phyloP scores from a whole-genome alignment of 139 green algal species.

The Micractinium conductrix region DNA sequence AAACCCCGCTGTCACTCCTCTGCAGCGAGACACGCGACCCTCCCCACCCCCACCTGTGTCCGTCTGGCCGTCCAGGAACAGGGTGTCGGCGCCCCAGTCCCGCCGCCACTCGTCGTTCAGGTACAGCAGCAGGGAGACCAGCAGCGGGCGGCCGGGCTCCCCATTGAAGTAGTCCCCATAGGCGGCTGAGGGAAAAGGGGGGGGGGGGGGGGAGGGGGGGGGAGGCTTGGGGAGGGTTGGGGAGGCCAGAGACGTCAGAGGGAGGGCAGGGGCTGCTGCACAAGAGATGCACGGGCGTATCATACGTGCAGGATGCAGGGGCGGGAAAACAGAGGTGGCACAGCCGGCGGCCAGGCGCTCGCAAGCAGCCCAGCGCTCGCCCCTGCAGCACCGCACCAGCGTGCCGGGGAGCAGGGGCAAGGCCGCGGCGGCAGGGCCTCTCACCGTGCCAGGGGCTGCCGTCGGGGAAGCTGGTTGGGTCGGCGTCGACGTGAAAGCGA shows the following conservation, averaged over 20 bases:
- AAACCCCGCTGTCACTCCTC: not conserved
- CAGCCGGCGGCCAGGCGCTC: too few species aligned
- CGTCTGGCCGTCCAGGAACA: slow-evolving; percentile 77
- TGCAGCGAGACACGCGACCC: not conserved
- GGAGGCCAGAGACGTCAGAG: not conserved
- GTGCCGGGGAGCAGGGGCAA: too few species aligned
- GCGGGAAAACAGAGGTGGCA: not conserved
- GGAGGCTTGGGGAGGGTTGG: too few species aligned
- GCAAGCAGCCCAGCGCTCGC: too few species aligned
- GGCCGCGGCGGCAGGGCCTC: too few species aligned
- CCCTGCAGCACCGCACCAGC: too few species aligned
- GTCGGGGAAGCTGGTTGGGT: slow-evolving; percentile 72
- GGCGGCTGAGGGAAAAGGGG: not conserved
- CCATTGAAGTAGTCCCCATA: slow-evolving; percentile 85
- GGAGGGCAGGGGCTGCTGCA: not conserved
- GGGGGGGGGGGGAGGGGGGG: too few species aligned
- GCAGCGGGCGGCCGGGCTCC: slow-evolving; percentile 79
- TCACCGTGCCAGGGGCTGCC: slow-evolving; percentile 44
- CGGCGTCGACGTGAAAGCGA: slow-evolving; percentile 82
- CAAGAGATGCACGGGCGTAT: too few species aligned
- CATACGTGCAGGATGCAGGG: too few species aligned
- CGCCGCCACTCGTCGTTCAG: slow-evolving; percentile 75
- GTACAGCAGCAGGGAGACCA: slow-evolving; percentile 88
- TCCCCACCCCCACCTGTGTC: slow-evolving; percentile 26
- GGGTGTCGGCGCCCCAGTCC: slow-evolving; percentile 81